Evolutionary conservation across 768 basidiomycete genomes (phyloP).

Genomic region (Trametes gibbosa): DNA sequence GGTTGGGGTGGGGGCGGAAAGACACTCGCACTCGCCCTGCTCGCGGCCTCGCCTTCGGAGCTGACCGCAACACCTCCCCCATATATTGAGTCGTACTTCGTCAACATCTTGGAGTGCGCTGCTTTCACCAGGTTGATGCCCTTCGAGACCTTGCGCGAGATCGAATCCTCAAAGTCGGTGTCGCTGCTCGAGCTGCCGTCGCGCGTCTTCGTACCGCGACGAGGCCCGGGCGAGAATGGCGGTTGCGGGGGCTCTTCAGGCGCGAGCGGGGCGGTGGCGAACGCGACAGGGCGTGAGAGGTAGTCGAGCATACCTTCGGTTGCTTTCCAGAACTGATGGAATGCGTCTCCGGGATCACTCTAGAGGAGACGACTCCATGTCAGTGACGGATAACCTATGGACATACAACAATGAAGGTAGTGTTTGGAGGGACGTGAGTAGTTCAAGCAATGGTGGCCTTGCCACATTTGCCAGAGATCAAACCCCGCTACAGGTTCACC

Average conservation of each 20-base stretch:
- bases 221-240: not conserved
- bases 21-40: conserved; percentile 23
- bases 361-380: not conserved
- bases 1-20: conserved; percentile 30
- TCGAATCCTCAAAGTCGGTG: conserved; percentile 65
- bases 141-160: conserved; percentile 55
- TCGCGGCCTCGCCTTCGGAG: conserved; percentile 18
- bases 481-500: too few relatives aligned
- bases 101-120: conserved; percentile 28
- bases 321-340: conserved; percentile 87
- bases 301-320: conserved; percentile 86
- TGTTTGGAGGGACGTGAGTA: not conserved
- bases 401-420: not conserved
- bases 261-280: conserved; percentile 75
- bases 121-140: conserved; percentile 33
- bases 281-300: conserved; percentile 79
- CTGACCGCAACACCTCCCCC: not conserved
- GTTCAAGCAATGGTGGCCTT: too few relatives aligned
- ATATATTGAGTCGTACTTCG: conserved; percentile 26
- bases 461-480: too few relatives aligned
- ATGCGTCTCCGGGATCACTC: conserved; percentile 76
- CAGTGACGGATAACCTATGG: not conserved
- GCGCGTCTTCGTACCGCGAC: conserved; percentile 29
- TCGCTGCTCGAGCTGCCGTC: conserved; percentile 62
- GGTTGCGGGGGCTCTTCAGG: conserved; percentile 32